A percentile compares a stretch with the other conserved stretches of the same genome.
These are phyloP conservation scores for Lentinula raphanica DNA, from an alignment of 768 basidiomycete genomes.

Conservation along the genomic window DNA sequence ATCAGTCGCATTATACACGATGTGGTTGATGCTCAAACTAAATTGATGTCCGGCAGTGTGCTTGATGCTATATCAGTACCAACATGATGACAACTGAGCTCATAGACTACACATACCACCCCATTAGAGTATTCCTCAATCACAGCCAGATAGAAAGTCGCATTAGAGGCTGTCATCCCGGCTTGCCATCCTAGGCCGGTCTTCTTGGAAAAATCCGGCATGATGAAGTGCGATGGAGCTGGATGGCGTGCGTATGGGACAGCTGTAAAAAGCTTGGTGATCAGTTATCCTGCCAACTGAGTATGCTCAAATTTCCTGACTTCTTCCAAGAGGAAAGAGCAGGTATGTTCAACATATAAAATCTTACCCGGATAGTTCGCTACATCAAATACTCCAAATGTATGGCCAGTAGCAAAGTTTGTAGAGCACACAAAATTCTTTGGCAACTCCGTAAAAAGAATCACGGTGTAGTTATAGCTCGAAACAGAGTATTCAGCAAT, in stretches of 20 bases:
- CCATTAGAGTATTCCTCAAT: conserved; percentile 24
- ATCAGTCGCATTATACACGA: neutral
- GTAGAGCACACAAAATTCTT: conserved; percentile 8
- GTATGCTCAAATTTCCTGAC: too few relatives aligned
- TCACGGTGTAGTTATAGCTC: conserved; percentile 27
- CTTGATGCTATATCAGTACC: neutral
- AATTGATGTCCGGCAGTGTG: neutral
- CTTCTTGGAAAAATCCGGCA: conserved; percentile 28
- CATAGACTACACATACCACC: too few relatives aligned
- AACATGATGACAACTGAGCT: too few relatives aligned
- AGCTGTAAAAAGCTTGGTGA: conserved; percentile 13
- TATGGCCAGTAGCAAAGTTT: conserved; percentile 23
- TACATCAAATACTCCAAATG: conserved; percentile 27
- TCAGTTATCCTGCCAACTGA: neutral
- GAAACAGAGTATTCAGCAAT: conserved; percentile 29
- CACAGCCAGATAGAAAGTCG: conserved; percentile 23
- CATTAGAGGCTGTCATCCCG: conserved; percentile 19
- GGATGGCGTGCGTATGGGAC: conserved; percentile 26
- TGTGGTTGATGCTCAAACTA: neutral
- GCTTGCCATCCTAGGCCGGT: conserved; percentile 25
- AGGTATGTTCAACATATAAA: neutral
- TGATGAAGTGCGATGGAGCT: conserved; percentile 25
- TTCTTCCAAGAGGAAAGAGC: too few relatives aligned
- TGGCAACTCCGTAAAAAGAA: conserved; percentile 19
- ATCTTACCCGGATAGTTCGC: conserved; percentile 27